Percentiles rank a stretch among this genome's conserved stretches.
These are phyloP conservation scores for Colletotrichum eleusines DNA, from an alignment of 2,329 filamentous ascomycete genomes.

Conservation along the genomic window DNA sequence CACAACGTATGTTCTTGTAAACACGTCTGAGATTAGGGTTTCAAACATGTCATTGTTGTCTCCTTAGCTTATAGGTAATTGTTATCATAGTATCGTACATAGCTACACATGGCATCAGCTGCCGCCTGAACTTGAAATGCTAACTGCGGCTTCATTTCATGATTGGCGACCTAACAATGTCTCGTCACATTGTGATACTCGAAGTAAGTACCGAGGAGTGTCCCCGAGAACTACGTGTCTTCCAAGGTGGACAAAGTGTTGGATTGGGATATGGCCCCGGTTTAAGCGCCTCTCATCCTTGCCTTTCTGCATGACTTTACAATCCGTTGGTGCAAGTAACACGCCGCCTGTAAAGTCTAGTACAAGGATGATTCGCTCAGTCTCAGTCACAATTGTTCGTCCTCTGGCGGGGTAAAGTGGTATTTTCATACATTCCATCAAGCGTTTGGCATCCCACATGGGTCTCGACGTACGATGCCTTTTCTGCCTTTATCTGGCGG, in stretches of 20 bases:
- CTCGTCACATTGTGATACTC: not conserved
- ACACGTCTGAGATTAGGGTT: not conserved
- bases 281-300: not conserved
- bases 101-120: not conserved
- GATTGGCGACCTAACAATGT: rapidly evolving
- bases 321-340: not conserved
- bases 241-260: not conserved
- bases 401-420: not conserved
- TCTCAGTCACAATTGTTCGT: not conserved
- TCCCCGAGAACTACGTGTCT: not conserved
- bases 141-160: no score
- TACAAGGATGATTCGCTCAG: not conserved
- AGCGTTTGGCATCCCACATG: constrained; percentile 44
- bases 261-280: not conserved
- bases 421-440: not conserved
- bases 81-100: not conserved
- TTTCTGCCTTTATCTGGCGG: constrained; percentile 57
- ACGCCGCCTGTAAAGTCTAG: not conserved
- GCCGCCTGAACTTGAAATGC: not conserved
- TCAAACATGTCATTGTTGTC: not conserved
- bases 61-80: not conserved
- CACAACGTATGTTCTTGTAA: not conserved
- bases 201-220: no score
- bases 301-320: not conserved
- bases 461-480: constrained; percentile 62